phyloP scores from a whole-genome alignment of 2,329 filamentous ascomycete genomes.

The Tolypocladium pustulatum region DNA sequence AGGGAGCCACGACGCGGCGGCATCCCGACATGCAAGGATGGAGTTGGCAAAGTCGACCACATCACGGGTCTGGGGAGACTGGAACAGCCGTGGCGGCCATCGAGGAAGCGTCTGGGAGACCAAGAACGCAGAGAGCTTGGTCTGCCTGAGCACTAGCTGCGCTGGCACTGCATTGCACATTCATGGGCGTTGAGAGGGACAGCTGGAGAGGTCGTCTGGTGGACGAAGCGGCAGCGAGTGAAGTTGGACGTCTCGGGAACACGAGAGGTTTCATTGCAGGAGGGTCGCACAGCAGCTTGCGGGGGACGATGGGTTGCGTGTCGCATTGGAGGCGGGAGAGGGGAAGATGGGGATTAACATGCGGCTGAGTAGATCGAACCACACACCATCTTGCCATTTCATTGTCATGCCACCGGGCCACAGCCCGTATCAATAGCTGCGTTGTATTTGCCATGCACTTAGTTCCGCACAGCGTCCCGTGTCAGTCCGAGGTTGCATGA shows the following conservation, averaged over 20 bases:
- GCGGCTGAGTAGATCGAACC: neutral
- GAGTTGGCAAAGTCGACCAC: neutral
- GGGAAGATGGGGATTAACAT: neutral
- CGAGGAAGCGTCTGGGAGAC: neutral
- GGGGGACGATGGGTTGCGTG: neutral
- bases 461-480: neutral
- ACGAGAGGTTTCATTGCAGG: neutral
- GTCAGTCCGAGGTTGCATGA: neutral
- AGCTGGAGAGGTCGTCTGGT: neutral
- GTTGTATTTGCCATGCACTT: neutral
- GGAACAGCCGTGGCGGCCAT: neutral
- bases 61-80: neutral
- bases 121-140: neutral
- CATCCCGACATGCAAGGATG: neutral
- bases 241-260: neutral
- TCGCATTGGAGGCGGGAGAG: neutral
- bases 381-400: neutral
- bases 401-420: neutral
- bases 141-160: neutral
- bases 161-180: neutral
- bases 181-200: neutral
- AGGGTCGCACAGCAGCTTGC: neutral
- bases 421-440: no score
- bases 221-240: neutral
- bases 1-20: neutral